Evolutionary conservation across 305 asterid genomes (phyloP).

Genomic region (Stenogyne calaminthoides): DNA sequence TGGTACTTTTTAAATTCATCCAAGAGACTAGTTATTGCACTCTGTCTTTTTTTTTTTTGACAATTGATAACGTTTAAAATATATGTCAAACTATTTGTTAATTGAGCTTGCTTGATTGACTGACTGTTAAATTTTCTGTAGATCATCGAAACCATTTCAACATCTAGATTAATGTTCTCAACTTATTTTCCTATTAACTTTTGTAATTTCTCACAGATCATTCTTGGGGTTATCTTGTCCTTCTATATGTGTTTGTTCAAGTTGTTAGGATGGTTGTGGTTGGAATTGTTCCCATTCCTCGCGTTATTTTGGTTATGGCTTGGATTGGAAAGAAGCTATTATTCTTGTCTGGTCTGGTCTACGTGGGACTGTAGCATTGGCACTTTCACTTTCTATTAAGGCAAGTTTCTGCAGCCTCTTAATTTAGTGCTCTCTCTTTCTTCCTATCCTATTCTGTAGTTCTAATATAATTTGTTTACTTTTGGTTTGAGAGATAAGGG

Average conservation of each 20-base stretch:
- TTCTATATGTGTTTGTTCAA: constrained; percentile 79
- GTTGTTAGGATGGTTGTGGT: constrained; percentile 73
- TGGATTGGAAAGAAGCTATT: constrained; percentile 92
- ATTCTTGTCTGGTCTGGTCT: constrained; percentile 97
- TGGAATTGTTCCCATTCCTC: constrained; percentile 80
- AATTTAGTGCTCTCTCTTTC: not conserved
- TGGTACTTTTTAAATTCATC: not conserved
- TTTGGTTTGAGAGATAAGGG: not conserved
- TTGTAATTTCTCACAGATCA: constrained; percentile 52
- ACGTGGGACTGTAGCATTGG: constrained; percentile 95
- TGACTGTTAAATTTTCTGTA: not conserved
- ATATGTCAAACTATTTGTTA: not conserved
- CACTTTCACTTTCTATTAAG: constrained; percentile 88
- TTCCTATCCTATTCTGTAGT: constrained; percentile 4
- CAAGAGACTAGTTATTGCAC: not conserved
- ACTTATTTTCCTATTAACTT: constrained; percentile 22
- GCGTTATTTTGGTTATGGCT: constrained; percentile 89
- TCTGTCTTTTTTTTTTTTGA: not conserved
- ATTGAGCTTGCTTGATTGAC: constrained; percentile 18
- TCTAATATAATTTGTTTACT: constrained; percentile 9
- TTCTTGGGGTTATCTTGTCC: constrained; percentile 93
- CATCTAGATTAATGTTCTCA: not conserved
- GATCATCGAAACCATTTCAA: constrained; percentile 3
- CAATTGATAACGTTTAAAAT: not conserved
- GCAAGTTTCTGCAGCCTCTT: constrained; percentile 43